Conservation (phyloP, 495 filamentous ascomycete genomes). For the Chaetomium tenue region DNA sequence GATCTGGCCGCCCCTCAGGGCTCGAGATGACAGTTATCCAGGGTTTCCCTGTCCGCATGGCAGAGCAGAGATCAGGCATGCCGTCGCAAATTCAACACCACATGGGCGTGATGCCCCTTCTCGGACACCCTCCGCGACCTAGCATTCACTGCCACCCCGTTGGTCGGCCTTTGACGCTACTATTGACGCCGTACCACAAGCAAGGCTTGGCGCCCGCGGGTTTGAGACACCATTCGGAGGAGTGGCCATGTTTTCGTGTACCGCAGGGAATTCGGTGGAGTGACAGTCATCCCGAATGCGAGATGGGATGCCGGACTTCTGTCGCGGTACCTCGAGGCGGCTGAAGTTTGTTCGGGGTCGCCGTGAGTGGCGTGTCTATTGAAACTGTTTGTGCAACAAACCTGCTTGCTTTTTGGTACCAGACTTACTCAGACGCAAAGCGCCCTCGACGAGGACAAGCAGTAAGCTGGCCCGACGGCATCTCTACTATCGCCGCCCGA, state of each 20-base stretch:
- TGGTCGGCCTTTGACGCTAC: neutral
- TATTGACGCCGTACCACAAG: neutral
- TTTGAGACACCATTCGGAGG: conserved; percentile 8
- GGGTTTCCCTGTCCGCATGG: neutral
- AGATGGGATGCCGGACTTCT: neutral
- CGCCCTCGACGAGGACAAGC: neutral
- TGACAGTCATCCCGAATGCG: neutral
- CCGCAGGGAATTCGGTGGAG: neutral
- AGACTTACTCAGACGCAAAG: neutral
- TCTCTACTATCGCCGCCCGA: neutral
- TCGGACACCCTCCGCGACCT: neutral
- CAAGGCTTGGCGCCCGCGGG: neutral
- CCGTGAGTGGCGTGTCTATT: conserved; percentile 5
- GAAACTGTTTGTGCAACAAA: neutral
- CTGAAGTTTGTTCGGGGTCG: conserved; percentile 8
- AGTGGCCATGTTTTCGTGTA: conserved; percentile 13
- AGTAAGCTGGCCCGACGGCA: too few species aligned
- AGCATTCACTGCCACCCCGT: neutral
- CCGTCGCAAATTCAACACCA: conserved; percentile 1
- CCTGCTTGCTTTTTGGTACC: neutral
- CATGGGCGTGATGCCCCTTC: neutral
- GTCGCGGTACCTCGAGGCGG: neutral
- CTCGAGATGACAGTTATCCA: neutral
- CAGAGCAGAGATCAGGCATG: conserved; percentile 22
- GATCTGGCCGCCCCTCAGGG: neutral